These are phyloP conservation scores for Harringtonia aguacate DNA, from an alignment of 2,329 filamentous ascomycete genomes.

Conservation along the genomic window DNA sequence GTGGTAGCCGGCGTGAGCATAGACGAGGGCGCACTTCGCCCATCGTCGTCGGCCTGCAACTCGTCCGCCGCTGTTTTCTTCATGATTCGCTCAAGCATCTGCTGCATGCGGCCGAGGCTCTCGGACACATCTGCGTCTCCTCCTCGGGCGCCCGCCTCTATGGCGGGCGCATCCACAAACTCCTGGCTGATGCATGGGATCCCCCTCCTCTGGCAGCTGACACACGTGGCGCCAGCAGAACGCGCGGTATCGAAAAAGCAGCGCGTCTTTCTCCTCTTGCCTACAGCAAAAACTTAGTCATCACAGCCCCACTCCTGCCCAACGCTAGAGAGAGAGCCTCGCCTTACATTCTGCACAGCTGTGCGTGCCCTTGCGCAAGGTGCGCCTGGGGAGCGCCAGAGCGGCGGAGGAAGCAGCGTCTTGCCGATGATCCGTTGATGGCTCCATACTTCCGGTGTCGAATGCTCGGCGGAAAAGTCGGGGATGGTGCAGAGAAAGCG, in stretches of 20 bases:
- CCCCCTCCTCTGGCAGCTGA: slow-evolving; percentile 31
- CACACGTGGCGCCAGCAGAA: slow-evolving; percentile 29
- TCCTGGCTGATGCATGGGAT: slow-evolving; percentile 35
- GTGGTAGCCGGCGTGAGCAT: not conserved
- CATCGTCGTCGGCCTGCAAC: not conserved
- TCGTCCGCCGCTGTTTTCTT: not conserved
- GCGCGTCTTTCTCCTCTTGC: slow-evolving; percentile 40
- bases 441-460: not conserved
- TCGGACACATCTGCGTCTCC: slow-evolving; percentile 14
- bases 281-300: not conserved
- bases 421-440: not conserved
- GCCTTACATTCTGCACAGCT: slow-evolving; percentile 7
- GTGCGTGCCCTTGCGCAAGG: slow-evolving; percentile 7
- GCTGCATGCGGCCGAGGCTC: slow-evolving; percentile 23
- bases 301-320: not conserved
- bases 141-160: not conserved
- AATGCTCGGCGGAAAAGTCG: too few relatives aligned
- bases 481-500: not conserved
- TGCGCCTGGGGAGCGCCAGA: not conserved
- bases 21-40: not conserved
- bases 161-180: slow-evolving; percentile 22
- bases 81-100: slow-evolving; percentile 15
- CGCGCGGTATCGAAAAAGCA: slow-evolving; percentile 29
- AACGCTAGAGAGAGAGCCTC: not conserved
- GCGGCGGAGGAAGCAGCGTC: not conserved